phyloP scores from a whole-genome alignment of 1,139 yeast species.

The Hemisphaericaspora subhashii region DNA sequence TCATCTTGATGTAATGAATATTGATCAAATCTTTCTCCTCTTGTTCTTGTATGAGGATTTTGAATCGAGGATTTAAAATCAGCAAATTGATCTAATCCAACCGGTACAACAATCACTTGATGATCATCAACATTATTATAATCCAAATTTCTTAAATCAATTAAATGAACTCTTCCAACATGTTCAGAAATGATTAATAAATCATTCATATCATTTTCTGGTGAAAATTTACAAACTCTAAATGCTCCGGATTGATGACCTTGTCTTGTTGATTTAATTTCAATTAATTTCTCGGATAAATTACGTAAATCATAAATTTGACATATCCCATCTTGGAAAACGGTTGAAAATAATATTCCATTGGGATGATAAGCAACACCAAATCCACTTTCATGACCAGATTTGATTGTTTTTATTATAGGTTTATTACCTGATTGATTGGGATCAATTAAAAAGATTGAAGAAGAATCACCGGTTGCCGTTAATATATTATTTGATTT shows the following conservation, averaged over 20 bases:
- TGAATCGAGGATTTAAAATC: slow-evolving; percentile 21
- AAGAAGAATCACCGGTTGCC: slow-evolving; percentile 43
- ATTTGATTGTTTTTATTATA: slow-evolving; percentile 38
- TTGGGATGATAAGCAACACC: slow-evolving; percentile 77
- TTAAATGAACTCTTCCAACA: slow-evolving; percentile 78
- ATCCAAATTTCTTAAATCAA: slow-evolving; percentile 70
- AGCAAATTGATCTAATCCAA: slow-evolving; percentile 44
- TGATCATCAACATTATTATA: slow-evolving; percentile 47
- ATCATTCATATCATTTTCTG: slow-evolving; percentile 64
- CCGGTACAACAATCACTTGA: slow-evolving; percentile 64
- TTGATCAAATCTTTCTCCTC: slow-evolving; percentile 1
- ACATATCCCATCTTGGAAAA: slow-evolving; percentile 85
- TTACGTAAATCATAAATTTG: slow-evolving; percentile 75
- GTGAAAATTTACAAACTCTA: slow-evolving; percentile 68
- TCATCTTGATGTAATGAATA: slow-evolving; percentile 1
- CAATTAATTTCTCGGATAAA: slow-evolving; percentile 48
- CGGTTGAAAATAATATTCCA: slow-evolving; percentile 71
- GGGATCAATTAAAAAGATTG: slow-evolving; percentile 41
- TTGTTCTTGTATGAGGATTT: slow-evolving; percentile 1
- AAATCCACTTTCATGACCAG: slow-evolving; percentile 77
- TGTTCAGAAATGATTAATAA: slow-evolving; percentile 78
- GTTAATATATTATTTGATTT: slow-evolving; percentile 29
- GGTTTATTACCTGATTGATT: slow-evolving; percentile 17
- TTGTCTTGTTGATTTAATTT: slow-evolving; percentile 59
- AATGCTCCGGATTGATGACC: slow-evolving; percentile 62